Percentiles rank a stretch among this genome's conserved stretches.
These are phyloP conservation scores for Trametes meyenii DNA, from an alignment of 768 basidiomycete species.

Conservation along the genomic window DNA sequence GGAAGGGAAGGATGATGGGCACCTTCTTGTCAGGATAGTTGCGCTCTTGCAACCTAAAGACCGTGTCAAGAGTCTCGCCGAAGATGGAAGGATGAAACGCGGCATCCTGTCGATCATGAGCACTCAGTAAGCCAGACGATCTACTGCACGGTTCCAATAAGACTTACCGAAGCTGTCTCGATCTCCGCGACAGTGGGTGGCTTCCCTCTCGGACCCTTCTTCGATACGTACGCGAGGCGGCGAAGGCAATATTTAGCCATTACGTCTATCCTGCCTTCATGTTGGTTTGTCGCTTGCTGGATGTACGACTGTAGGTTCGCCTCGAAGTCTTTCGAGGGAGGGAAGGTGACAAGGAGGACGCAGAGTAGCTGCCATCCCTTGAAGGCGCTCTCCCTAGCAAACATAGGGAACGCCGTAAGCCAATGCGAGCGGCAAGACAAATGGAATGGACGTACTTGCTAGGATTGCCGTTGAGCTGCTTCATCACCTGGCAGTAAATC, in stretches of 20 bases:
- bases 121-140: background rate
- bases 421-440: background rate
- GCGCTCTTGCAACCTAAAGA: conserved; percentile 81
- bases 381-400: conserved; percentile 77
- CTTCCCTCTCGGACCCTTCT: conserved; percentile 86
- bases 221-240: conserved; percentile 72
- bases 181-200: conserved; percentile 83
- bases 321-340: conserved; percentile 92
- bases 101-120: conserved; percentile 59
- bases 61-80: conserved; percentile 84
- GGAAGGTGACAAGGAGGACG: conserved; percentile 88
- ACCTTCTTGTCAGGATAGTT: conserved; percentile 85
- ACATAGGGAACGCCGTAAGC: background rate
- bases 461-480: conserved; percentile 85
- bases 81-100: conserved; percentile 96
- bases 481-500: conserved; percentile 91
- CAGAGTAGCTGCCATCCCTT: conserved; percentile 94
- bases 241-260: conserved; percentile 92
- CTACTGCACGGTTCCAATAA: background rate
- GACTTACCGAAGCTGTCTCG: conserved; percentile 81
- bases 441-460: conserved; percentile 56
- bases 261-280: conserved; percentile 79
- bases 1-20: conserved; percentile 92
- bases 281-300: conserved; percentile 62
- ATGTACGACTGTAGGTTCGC: conserved; percentile 82